phyloP scores from a whole-genome alignment of 2,329 filamentous ascomycete genomes.

The Nemania bipapillata region DNA sequence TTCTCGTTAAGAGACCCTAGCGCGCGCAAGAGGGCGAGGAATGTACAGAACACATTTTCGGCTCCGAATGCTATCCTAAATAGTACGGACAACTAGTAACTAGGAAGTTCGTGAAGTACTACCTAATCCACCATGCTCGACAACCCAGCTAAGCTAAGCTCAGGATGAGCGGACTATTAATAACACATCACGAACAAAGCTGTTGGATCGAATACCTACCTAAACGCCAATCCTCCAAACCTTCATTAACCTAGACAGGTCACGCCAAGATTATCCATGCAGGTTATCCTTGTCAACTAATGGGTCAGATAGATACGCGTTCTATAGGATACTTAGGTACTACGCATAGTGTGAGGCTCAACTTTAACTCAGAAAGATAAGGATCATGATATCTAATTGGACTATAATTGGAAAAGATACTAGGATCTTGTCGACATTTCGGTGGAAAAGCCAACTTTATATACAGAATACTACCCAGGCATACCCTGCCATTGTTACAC shows the following conservation, averaged over 20 bases:
- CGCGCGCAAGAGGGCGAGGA: background rate
- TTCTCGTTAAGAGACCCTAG: background rate
- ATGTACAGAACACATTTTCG: background rate
- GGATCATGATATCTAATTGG: background rate
- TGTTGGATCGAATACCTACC: too few relatives aligned
- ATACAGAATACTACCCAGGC: background rate
- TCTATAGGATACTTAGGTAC: background rate
- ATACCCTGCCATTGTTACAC: too few relatives aligned
- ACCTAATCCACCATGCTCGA: background rate
- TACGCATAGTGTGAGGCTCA: background rate
- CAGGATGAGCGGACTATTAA: background rate
- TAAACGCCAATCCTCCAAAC: too few relatives aligned
- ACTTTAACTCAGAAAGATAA: slow-evolving; percentile 4
- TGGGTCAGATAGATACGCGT: background rate
- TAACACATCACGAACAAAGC: too few relatives aligned
- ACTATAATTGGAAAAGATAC: too few relatives aligned
- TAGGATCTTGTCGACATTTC: background rate
- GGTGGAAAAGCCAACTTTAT: background rate
- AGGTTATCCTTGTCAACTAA: background rate
- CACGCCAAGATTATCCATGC: too few relatives aligned
- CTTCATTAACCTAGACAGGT: too few relatives aligned
- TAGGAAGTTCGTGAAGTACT: background rate
- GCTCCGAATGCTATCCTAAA: background rate
- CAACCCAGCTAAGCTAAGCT: background rate
- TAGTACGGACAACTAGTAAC: background rate